Conservation (phyloP, 768 basidiomycete species). For the Calvatia gigantea region DNA sequence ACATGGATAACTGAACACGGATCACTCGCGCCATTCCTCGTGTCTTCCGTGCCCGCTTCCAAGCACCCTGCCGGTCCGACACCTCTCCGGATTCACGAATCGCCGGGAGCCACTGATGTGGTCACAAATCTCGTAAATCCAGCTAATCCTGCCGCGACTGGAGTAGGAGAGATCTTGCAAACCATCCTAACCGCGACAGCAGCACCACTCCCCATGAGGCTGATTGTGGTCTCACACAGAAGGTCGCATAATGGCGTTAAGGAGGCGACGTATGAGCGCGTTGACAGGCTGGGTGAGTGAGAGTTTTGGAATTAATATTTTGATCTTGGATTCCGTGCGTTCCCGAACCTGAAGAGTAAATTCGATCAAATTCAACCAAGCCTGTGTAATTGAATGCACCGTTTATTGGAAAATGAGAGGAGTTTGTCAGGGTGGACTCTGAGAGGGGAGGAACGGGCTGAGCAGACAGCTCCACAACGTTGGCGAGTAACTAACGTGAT, state of each 20-base stretch:
- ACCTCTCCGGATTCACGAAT: constrained; percentile 3
- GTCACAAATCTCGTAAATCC: constrained; percentile 20
- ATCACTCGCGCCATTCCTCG: too few species aligned
- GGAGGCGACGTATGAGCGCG: constrained; percentile 26
- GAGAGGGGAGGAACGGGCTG: constrained; percentile 36
- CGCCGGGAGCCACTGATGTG: constrained; percentile 16
- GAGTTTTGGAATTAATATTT: not conserved
- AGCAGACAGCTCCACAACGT: constrained; percentile 24
- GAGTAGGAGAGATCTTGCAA: constrained; percentile 29
- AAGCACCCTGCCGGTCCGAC: not conserved
- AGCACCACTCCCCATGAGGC: constrained; percentile 18
- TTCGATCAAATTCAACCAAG: constrained; percentile 28
- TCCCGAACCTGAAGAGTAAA: constrained; percentile 33
- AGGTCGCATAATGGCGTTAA: constrained; percentile 30
- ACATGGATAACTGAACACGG: too few species aligned
- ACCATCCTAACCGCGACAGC: constrained; percentile 20
- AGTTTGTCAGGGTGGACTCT: constrained; percentile 31
- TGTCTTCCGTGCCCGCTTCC: not conserved
- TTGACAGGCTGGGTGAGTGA: constrained; percentile 30
- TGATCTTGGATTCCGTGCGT: constrained; percentile 17
- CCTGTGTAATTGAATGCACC: constrained; percentile 26
- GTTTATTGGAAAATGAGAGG: constrained; percentile 22
- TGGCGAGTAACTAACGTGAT: not conserved
- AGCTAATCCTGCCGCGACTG: constrained; percentile 27
- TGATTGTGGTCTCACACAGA: constrained; percentile 31